phyloP scores from a whole-genome alignment of 768 basidiomycete genomes.

The Crepidotus variabilis region DNA sequence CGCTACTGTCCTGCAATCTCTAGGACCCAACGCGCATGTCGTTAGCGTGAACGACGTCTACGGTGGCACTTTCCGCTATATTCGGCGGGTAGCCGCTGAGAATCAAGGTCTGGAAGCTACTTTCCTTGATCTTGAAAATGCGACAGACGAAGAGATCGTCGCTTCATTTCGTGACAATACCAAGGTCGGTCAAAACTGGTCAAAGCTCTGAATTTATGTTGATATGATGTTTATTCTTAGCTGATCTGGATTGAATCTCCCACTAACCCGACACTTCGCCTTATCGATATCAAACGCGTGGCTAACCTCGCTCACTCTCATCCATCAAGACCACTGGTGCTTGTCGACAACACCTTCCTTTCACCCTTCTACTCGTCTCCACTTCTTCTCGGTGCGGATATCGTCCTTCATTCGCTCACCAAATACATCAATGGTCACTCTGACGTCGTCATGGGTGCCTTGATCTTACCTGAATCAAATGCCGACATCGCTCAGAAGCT shows the following conservation, averaged over 20 bases:
- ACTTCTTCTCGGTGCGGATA: constrained; percentile 78
- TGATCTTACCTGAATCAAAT: constrained; percentile 63
- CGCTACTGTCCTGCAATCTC: constrained; percentile 73
- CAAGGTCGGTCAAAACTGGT: constrained; percentile 48
- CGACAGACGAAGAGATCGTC: constrained; percentile 60
- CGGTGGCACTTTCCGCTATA: constrained; percentile 88
- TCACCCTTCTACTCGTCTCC: constrained; percentile 91
- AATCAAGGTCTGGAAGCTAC: constrained; percentile 68
- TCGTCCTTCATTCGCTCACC: constrained; percentile 79
- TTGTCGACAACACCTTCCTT: constrained; percentile 94
- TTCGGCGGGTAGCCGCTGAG: constrained; percentile 59
- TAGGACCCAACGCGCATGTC: constrained; percentile 74
- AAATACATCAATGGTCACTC: constrained; percentile 96
- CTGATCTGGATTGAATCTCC: constrained; percentile 94
- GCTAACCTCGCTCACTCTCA: constrained; percentile 60
- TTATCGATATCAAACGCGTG: constrained; percentile 78
- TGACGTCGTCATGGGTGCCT: constrained; percentile 87
- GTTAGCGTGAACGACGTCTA: constrained; percentile 91
- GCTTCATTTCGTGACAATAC: constrained; percentile 72
- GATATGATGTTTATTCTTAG: constrained; percentile 36
- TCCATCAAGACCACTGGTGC: constrained; percentile 65
- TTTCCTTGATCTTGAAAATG: constrained; percentile 77
- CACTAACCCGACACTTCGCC: constrained; percentile 89
- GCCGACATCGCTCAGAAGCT: constrained; percentile 48
- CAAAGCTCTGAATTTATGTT: not conserved